Evolutionary conservation across 1,284 basidiomycete species (phyloP), one percentile per base, ranked within the genome.

Genomic region (Hemileia vastatrix): DNA sequence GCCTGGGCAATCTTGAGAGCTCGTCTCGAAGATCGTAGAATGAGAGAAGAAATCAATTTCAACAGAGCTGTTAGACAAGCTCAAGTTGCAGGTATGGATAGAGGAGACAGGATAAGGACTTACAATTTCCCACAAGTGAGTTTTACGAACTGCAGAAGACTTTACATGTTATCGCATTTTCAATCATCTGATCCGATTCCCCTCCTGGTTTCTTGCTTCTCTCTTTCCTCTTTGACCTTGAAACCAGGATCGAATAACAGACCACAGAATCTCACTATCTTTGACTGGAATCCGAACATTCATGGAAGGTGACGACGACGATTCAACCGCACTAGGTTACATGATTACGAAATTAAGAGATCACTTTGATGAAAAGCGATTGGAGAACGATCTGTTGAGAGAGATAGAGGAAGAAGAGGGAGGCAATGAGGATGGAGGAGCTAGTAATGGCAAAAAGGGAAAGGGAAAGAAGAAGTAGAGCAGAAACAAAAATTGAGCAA

Each of bases 61-160:
- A n/a, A n/a, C n/a, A n/a, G n/a, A n/a, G 9, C 82, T 86, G 48
- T 82, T 83, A 5, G 82, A 83, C 55, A 83, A 84, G 3, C 84
- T 87, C 83, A 94, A 40, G 86, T 95, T 13, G 83, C 83, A 54
- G 84, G 85, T 0, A 85, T 85, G 1, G 88, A 91, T 71, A 79
- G 92, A n/a, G 90, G 88, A 68, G 90, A 94, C 71, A 94, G 94
- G 75, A 86, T 95, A 63, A 79, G 92, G 64, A 95, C 92, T 4
- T 95, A 94, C 76, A 94, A 93, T 70, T 92, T 85, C 72, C 83
- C 88, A 0, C 88, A 91, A 80, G 88, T 83, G n/a, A n/a, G 64
- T 53, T 8, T 32, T 21, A 24, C 18, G 49, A 50, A 40, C 44
- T 55, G 21, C 18, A 23, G 45, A 47, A 47, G 45, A 23, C 21